Evolutionary conservation across 768 basidiomycete genomes (phyloP).

Genomic region (Kwoniella newhampshirensis): DNA sequence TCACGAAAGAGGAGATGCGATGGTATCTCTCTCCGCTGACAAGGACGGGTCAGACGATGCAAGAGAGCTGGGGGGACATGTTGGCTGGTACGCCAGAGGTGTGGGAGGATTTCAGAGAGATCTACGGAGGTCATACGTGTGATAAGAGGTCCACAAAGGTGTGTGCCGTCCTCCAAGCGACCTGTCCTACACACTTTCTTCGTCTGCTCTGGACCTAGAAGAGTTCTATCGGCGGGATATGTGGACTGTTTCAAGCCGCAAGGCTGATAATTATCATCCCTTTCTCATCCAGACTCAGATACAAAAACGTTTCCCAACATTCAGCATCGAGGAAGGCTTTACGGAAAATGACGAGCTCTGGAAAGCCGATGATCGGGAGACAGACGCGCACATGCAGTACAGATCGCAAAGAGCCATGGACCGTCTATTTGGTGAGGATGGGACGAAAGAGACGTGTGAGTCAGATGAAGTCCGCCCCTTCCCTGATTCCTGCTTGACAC

Average conservation of each 20-base stretch:
- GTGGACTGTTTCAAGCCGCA: no score
- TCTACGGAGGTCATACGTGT: constrained; percentile 52
- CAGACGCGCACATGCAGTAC: constrained; percentile 43
- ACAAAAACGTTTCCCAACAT: constrained; percentile 40
- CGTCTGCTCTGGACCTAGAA: neutral
- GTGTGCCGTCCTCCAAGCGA: neutral
- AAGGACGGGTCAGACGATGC: constrained; percentile 49
- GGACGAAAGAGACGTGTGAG: constrained; percentile 46
- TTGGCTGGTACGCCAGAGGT: constrained; percentile 41
- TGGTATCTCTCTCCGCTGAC: constrained; percentile 47
- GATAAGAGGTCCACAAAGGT: constrained; percentile 47
- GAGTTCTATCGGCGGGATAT: neutral
- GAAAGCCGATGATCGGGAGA: constrained; percentile 48
- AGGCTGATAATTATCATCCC: no score
- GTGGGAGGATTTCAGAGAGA: constrained; percentile 51
- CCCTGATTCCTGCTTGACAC: neutral
- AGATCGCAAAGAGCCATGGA: constrained; percentile 41
- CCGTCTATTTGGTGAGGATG: constrained; percentile 40
- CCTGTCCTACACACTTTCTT: neutral
- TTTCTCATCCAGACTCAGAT: constrained; percentile 41
- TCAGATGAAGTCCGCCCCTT: neutral
- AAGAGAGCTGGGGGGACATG: constrained; percentile 44
- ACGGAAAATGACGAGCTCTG: constrained; percentile 49
- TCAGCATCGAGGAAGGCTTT: constrained; percentile 45
- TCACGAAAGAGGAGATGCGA: constrained; percentile 32